A percentile compares a stretch with the other conserved stretches of the same genome.
phyloP scores from a whole-genome alignment of 805 yeast species.

The Teunomyces pallodes region DNA sequence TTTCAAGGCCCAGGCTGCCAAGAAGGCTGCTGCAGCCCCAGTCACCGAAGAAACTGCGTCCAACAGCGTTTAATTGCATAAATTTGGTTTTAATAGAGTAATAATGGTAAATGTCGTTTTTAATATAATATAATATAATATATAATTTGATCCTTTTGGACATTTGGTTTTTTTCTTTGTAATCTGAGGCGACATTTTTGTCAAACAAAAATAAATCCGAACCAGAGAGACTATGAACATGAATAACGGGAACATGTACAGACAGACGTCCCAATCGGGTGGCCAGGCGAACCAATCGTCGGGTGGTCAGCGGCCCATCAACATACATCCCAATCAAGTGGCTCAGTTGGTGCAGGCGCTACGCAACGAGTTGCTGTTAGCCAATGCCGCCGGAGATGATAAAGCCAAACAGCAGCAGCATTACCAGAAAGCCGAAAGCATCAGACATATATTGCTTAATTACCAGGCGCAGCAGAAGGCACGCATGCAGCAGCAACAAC shows the following conservation, averaged over 20 bases:
- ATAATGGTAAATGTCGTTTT: neutral
- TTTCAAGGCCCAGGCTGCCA: constrained; percentile 19
- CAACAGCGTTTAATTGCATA: constrained; percentile 6
- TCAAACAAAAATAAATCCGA: neutral
- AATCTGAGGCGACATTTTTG: neutral
- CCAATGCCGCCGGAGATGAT: constrained; percentile 58
- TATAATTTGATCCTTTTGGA: no score
- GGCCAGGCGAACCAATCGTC: neutral
- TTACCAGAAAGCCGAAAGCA: constrained; percentile 58
- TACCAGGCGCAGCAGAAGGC: constrained; percentile 47
- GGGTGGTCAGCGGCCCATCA: constrained; percentile 14
- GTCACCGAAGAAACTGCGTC: constrained; percentile 5
- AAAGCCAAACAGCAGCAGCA: constrained; percentile 64
- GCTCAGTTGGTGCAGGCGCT: constrained; percentile 60
- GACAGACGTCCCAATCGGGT: neutral
- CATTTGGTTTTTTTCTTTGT: no score
- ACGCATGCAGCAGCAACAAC: constrained; percentile 15
- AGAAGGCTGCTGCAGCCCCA: constrained; percentile 13
- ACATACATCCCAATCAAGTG: constrained; percentile 50
- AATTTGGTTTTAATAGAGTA: neutral
- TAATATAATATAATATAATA: neutral
- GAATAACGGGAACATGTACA: constrained; percentile 5
- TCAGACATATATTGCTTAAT: constrained; percentile 57
- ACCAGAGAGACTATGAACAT: neutral
- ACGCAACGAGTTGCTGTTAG: constrained; percentile 57